Conservation (phyloP, 306 rosid species). For the Rosa chinensis region DNA sequence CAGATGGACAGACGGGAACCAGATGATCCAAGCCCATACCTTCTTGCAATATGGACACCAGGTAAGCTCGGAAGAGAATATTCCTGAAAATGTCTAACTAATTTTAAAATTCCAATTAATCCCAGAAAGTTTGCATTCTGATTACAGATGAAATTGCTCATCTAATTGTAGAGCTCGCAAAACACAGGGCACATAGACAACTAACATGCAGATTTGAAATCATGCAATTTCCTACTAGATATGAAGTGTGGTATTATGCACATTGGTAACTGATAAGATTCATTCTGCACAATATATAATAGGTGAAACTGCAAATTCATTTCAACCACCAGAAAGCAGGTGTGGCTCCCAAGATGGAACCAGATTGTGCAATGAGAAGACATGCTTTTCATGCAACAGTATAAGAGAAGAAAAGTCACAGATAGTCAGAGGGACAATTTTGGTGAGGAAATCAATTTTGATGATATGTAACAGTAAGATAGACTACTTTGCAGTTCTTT, state of each 20-base stretch:
- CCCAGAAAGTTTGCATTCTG: neutral
- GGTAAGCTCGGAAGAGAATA: conserved; percentile 47
- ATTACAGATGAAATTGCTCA: neutral
- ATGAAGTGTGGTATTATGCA: conserved; percentile 13
- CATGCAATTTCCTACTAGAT: neutral
- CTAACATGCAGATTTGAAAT: conserved; percentile 3
- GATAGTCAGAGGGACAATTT: conserved; percentile 78
- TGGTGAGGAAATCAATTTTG: conserved; percentile 46
- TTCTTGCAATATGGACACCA: conserved; percentile 97
- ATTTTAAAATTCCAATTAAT: conserved; percentile 16
- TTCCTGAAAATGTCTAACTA: neutral
- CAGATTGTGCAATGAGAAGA: conserved; percentile 55
- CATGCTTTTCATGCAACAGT: conserved; percentile 75
- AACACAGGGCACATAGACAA: neutral
- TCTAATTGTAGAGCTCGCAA: neutral
- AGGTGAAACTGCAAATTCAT: conserved; percentile 83
- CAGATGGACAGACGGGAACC: conserved; percentile 87
- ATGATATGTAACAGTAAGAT: conserved; percentile 10
- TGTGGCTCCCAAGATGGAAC: conserved; percentile 54
- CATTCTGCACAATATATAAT: conserved; percentile 17
- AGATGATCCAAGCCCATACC: conserved; percentile 96
- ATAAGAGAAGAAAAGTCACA: conserved; percentile 69
- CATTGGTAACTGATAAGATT: conserved; percentile 20
- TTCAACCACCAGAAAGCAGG: conserved; percentile 60
- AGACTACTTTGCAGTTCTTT: conserved; percentile 8